phyloP scores from a whole-genome alignment of 352 stramenopile species.

The Phytophthora pseudosyringae region DNA sequence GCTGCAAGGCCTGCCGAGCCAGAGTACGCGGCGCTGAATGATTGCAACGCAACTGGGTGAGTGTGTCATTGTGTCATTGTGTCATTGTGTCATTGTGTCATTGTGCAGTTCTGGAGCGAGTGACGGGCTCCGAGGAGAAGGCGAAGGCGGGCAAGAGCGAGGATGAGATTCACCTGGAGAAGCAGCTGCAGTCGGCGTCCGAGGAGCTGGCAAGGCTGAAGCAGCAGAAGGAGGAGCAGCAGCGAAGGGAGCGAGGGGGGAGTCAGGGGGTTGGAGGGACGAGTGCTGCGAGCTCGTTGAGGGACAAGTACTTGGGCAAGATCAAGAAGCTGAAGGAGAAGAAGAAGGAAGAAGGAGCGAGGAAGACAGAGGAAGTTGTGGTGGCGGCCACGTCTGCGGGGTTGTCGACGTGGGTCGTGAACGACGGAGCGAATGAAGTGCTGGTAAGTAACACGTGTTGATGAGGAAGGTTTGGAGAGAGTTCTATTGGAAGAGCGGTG shows the following conservation, averaged over 20 bases:
- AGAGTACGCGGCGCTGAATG: slow-evolving; percentile 43
- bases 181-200: slow-evolving; percentile 55
- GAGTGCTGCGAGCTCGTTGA: slow-evolving; percentile 33
- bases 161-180: slow-evolving; percentile 62
- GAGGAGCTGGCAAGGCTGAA: slow-evolving; percentile 36
- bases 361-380: slow-evolving; percentile 30
- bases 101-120: slow-evolving; percentile 54
- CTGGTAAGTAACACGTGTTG: slow-evolving; percentile 42
- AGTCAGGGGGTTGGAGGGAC: slow-evolving; percentile 15
- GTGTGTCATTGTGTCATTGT: slow-evolving; percentile 5
- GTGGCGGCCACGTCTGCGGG: slow-evolving; percentile 50
- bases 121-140: slow-evolving; percentile 46
- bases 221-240: slow-evolving; percentile 32
- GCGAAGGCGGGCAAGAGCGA: slow-evolving; percentile 46
- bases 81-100: background rate
- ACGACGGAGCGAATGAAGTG: slow-evolving; percentile 73
- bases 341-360: slow-evolving; percentile 33
- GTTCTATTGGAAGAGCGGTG: too few species aligned
- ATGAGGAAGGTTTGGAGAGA: background rate
- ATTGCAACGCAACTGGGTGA: slow-evolving; percentile 1
- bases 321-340: slow-evolving; percentile 76
- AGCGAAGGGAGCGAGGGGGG: slow-evolving; percentile 29
- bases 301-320: slow-evolving; percentile 83
- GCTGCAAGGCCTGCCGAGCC: slow-evolving; percentile 61
- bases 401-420: slow-evolving; percentile 76